Percentiles rank a stretch among this genome's conserved stretches.
Conservation (phyloP, 352 stramenopile species). For the Phytophthora boehmeriae region DNA sequence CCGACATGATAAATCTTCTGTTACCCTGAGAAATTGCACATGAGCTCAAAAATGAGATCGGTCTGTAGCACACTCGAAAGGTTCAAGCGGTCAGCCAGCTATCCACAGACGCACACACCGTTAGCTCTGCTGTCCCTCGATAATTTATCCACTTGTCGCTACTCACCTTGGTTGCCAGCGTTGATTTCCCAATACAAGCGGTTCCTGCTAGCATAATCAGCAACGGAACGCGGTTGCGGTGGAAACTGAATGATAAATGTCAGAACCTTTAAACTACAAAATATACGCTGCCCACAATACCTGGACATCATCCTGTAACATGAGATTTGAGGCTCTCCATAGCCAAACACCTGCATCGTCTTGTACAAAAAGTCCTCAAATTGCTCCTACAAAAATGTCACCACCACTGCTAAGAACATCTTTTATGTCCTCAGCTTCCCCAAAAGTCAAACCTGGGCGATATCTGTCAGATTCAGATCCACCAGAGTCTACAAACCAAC, state of each 20-base stretch:
- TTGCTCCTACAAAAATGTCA: conserved; percentile 63
- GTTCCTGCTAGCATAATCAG: conserved; percentile 87
- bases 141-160: background rate
- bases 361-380: conserved; percentile 93
- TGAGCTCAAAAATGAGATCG: conserved; percentile 89
- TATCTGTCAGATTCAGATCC: conserved; percentile 85
- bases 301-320: conserved; percentile 90
- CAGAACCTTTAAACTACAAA: background rate
- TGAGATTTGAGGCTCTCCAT: conserved; percentile 82
- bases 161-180: conserved; percentile 83
- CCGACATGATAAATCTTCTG: background rate
- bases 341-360: conserved; percentile 90
- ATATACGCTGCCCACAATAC: conserved; percentile 23
- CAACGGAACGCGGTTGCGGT: conserved; percentile 83
- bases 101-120: conserved; percentile 7
- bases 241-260: conserved; percentile 50
- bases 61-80: conserved; percentile 88
- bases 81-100: conserved; percentile 87
- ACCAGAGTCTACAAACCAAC: conserved; percentile 70
- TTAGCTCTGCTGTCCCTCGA: background rate
- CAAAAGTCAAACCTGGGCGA: conserved; percentile 61
- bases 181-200: conserved; percentile 86
- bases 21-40: conserved; percentile 92
- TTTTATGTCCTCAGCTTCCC: background rate
- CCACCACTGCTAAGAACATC: background rate